phyloP scores from a whole-genome alignment of 2,329 filamentous ascomycete species.

The Arthroderma sp. region DNA sequence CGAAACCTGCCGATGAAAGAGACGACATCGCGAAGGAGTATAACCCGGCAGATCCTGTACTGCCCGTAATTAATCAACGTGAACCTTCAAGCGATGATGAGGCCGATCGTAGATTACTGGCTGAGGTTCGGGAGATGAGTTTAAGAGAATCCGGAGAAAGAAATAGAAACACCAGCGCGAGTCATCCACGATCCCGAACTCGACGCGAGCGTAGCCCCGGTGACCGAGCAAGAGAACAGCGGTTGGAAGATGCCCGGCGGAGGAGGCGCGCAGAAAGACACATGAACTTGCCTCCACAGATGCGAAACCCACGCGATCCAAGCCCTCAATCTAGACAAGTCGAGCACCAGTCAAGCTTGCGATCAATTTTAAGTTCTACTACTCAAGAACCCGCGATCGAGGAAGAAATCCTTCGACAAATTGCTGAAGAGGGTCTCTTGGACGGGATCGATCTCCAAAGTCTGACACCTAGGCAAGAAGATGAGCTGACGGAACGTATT shows the following conservation, averaged over 20 bases:
- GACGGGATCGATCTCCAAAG: constrained; percentile 84
- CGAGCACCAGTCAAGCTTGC: constrained; percentile 78
- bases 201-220: constrained; percentile 26
- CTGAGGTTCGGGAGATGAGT: constrained; percentile 61
- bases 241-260: constrained; percentile 23
- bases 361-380: constrained; percentile 69
- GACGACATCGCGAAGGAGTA: constrained; percentile 63
- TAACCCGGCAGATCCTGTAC: constrained; percentile 65
- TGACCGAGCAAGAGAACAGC: constrained; percentile 24
- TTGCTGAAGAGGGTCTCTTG: constrained; percentile 71
- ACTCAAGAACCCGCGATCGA: constrained; percentile 67
- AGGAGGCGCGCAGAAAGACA: constrained; percentile 17
- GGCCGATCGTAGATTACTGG: constrained; percentile 56
- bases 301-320: constrained; percentile 13
- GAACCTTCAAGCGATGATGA: constrained; percentile 28
- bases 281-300: constrained; percentile 11
- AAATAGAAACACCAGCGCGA: constrained; percentile 13
- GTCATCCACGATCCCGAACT: constrained; percentile 16
- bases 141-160: constrained; percentile 36
- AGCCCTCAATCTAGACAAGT: constrained; percentile 43
- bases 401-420: constrained; percentile 77
- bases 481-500: constrained; percentile 80
- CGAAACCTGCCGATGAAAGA: constrained; percentile 58
- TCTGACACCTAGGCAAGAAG: constrained; percentile 69
- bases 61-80: constrained; percentile 42